Conservation (phyloP, 192 early-diverging fungal species). For the Neocallimastix lanati region DNA sequence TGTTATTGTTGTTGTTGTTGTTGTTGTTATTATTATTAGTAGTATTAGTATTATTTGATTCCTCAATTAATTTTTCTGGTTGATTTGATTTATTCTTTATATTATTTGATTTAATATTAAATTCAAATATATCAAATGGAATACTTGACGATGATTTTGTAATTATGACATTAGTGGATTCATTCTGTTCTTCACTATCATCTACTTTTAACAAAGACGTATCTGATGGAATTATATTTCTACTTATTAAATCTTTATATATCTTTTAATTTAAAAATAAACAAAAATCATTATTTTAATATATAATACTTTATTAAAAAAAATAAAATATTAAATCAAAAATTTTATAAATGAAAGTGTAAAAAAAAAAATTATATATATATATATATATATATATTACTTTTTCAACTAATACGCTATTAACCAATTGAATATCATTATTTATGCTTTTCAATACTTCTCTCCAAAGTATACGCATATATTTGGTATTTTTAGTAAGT, state of each 20-base stretch:
- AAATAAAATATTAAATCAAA: too few species aligned
- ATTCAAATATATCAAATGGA: neutral
- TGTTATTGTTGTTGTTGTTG: too few species aligned
- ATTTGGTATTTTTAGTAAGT: neutral
- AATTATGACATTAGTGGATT: neutral
- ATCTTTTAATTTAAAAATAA: too few species aligned
- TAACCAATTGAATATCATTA: neutral
- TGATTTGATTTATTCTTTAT: neutral
- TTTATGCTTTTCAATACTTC: neutral
- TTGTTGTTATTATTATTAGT: too few species aligned
- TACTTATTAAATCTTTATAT: neutral
- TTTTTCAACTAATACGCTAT: neutral
- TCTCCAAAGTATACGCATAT: neutral
- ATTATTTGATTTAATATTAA: neutral
- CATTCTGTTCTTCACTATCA: neutral
- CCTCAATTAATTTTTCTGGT: too few species aligned
- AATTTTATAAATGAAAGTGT: too few species aligned
- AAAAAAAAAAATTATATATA: too few species aligned
- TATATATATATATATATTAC: neutral
- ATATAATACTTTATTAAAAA: too few species aligned
- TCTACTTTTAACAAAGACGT: neutral
- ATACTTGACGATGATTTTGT: neutral
- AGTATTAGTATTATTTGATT: too few species aligned
- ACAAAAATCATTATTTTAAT: too few species aligned
- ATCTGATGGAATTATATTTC: neutral